phyloP scores from a whole-genome alignment of 768 basidiomycete genomes.

The Mrakia frigida region DNA sequence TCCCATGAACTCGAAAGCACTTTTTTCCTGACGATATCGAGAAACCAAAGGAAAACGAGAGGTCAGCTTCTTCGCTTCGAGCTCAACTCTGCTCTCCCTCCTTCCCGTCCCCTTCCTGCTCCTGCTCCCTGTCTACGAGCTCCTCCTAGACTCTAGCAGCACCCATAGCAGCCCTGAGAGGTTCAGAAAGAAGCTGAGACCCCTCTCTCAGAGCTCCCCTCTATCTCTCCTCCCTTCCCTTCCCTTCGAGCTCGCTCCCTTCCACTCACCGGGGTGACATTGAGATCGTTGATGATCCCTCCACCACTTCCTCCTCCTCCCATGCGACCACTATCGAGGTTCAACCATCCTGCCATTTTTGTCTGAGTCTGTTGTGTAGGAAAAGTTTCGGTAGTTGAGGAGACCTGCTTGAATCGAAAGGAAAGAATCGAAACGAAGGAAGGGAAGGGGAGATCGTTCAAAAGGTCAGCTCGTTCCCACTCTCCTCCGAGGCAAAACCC shows the following conservation, averaged over 20 bases:
- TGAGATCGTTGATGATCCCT: slow-evolving; percentile 19
- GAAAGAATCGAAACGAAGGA: no score
- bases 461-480: no score
- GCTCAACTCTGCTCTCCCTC: background rate
- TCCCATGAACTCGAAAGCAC: slow-evolving; percentile 32
- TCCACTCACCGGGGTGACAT: slow-evolving; percentile 28
- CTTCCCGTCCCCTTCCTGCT: background rate
- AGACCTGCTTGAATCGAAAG: no score
- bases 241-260: background rate
- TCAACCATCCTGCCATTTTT: slow-evolving; percentile 4
- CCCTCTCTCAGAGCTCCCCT: no score
- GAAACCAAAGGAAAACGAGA: background rate
- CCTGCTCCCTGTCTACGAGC: no score
- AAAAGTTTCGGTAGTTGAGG: no score
- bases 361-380: no score
- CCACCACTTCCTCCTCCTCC: slow-evolving; percentile 17
- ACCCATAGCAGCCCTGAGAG: background rate
- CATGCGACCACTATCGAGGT: slow-evolving; percentile 24
- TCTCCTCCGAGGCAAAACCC: no score
- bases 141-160: background rate
- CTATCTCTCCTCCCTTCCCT: no score
- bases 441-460: no score
- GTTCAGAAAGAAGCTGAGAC: background rate
- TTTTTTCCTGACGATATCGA: slow-evolving; percentile 19
- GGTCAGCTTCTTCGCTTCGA: background rate